Conservation (phyloP, 2,329 filamentous ascomycete genomes). For the Cercospora canescens region DNA sequence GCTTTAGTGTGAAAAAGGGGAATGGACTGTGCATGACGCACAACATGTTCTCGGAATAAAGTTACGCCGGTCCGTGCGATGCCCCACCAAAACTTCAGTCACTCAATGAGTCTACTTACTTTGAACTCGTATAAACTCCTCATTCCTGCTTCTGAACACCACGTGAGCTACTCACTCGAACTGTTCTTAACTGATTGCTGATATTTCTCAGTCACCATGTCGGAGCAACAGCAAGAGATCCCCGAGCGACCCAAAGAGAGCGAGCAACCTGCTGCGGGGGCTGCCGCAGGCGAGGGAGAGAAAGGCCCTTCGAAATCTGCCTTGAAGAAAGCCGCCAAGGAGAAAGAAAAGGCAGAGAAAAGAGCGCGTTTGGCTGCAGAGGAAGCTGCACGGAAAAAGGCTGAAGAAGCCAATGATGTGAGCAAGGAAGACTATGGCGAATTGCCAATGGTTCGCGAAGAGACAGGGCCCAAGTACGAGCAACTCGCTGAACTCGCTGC, state of each 20-base stretch:
- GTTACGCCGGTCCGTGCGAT: neutral
- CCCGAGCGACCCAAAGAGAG: constrained; percentile 35
- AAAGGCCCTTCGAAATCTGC: constrained; percentile 71
- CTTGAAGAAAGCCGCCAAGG: constrained; percentile 84
- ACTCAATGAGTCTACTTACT: constrained; percentile 1
- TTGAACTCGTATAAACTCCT: neutral
- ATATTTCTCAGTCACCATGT: neutral
- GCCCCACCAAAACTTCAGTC: constrained; percentile 3
- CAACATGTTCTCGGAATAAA: neutral
- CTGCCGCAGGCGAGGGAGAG: constrained; percentile 34
- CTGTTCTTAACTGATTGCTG: neutral
- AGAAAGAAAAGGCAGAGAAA: constrained; percentile 78
- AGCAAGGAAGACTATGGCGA: constrained; percentile 79
- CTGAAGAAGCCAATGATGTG: constrained; percentile 64
- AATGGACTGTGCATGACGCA: neutral
- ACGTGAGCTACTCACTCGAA: neutral
- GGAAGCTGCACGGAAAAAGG: constrained; percentile 65
- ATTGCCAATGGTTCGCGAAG: constrained; percentile 51
- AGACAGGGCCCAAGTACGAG: constrained; percentile 54
- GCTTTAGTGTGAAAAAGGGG: neutral
- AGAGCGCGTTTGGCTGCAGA: constrained; percentile 68
- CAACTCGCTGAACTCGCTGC: constrained; percentile 65
- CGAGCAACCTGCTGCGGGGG: constrained; percentile 17
- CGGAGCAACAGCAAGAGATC: constrained; percentile 20
- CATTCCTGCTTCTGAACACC: neutral